These are phyloP conservation scores for Sanghuangporus sanghuang DNA, from an alignment of 1,284 basidiomycete genomes.

Conservation along the genomic window DNA sequence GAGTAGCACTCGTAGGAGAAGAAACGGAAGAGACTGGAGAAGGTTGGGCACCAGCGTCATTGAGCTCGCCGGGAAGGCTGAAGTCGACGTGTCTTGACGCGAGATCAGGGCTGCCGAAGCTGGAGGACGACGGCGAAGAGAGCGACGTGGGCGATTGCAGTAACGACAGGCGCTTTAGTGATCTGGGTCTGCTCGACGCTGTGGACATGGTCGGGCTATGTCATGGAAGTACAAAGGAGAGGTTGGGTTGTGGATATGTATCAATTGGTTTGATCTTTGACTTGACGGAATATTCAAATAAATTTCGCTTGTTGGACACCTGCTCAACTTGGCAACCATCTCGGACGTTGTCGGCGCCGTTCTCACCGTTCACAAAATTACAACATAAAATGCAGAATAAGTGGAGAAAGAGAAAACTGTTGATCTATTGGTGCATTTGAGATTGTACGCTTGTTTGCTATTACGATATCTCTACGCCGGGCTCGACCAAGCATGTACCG, in stretches of 20 bases:
- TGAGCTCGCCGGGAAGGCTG: background rate
- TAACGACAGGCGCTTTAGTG: constrained; percentile 17
- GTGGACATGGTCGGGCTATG: constrained; percentile 1
- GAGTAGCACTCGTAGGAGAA: background rate
- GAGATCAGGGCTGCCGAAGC: background rate
- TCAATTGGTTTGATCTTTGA: background rate
- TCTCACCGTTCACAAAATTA: background rate
- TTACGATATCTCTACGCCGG: constrained; percentile 1
- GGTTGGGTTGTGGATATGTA: background rate
- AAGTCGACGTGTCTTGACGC: background rate
- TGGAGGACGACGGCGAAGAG: constrained; percentile 5
- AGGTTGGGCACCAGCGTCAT: background rate
- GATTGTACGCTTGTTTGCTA: background rate
- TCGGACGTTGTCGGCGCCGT: background rate
- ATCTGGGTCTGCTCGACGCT: constrained; percentile 1
- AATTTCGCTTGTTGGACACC: background rate
- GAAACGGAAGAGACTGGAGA: background rate
- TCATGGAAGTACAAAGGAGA: background rate
- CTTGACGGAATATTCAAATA: background rate
- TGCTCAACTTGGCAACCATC: constrained; percentile 6
- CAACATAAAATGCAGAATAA: background rate
- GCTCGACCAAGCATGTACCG: background rate
- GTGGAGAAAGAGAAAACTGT: background rate
- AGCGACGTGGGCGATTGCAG: constrained; percentile 9
- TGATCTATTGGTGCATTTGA: background rate